phyloP scores from a whole-genome alignment of 257 asterid species.

The Cynanchum wilfordii region DNA sequence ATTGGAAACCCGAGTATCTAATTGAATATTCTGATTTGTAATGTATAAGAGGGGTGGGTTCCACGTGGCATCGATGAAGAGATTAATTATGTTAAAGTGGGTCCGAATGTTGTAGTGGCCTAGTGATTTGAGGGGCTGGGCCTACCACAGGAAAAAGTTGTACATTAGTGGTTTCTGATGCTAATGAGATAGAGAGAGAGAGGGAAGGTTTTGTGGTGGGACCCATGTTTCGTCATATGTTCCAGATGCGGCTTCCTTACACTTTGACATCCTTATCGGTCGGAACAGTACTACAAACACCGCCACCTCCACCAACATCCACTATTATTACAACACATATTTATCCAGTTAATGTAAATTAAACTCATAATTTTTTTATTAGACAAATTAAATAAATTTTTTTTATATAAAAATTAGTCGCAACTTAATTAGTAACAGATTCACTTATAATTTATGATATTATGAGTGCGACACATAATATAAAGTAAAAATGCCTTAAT shows the following conservation, averaged over 20 bases:
- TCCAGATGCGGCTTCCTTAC: slow-evolving; percentile 19
- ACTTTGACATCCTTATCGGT: slow-evolving; percentile 15
- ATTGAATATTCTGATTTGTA: slow-evolving; percentile 51
- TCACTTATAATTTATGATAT: no score
- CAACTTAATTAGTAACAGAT: no score
- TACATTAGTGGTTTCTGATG: slow-evolving; percentile 48
- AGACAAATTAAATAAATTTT: no score
- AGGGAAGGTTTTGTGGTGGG: slow-evolving; percentile 22
- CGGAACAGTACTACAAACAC: slow-evolving; percentile 12
- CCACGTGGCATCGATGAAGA: slow-evolving; percentile 27
- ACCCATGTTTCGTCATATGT: slow-evolving; percentile 18
- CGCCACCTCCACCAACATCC: neutral
- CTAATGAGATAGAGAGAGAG: slow-evolving; percentile 7
- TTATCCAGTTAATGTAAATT: no score
- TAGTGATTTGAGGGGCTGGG: slow-evolving; percentile 33
- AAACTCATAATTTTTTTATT: no score
- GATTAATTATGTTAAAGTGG: slow-evolving; percentile 13
- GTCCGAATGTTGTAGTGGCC: slow-evolving; percentile 34
- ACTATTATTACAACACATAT: no score
- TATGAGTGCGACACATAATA: no score
- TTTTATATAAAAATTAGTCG: no score
- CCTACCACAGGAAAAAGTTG: slow-evolving; percentile 26
- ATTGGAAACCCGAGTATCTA: slow-evolving; percentile 20
- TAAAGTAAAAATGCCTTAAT: no score
- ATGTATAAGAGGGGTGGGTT: slow-evolving; percentile 1